Evolutionary conservation across 768 basidiomycete genomes (phyloP).

Genomic region (Serpula lacrymans): DNA sequence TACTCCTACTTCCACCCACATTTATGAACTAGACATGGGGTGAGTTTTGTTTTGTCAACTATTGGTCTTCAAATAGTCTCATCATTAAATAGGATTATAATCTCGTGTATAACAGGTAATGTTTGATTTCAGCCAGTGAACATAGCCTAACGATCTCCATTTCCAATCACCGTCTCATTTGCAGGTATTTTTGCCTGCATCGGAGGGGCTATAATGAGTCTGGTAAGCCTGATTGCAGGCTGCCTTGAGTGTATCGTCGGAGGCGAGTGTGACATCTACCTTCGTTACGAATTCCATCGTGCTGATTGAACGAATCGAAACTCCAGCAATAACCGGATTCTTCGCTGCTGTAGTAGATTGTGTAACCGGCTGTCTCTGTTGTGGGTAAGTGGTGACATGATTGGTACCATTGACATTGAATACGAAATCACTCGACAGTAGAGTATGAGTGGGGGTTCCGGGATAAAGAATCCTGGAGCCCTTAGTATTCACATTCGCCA

Average conservation of each 20-base stretch:
- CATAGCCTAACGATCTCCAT: too few relatives aligned
- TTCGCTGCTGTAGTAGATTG: constrained; percentile 40
- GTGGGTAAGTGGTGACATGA: constrained; percentile 27
- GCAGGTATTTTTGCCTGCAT: constrained; percentile 42
- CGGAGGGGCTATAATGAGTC: constrained; percentile 37
- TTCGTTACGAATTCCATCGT: neutral
- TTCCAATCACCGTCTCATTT: neutral
- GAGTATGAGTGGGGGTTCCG: constrained; percentile 5
- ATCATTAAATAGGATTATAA: neutral
- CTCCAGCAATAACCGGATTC: constrained; percentile 38
- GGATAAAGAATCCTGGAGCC: constrained; percentile 4
- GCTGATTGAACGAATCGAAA: neutral
- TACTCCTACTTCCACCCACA: too few relatives aligned
- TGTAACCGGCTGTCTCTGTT: constrained; percentile 42
- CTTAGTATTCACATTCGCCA: too few relatives aligned
- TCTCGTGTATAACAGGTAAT: constrained; percentile 1
- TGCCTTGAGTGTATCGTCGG: constrained; percentile 47
- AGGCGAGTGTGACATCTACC: constrained; percentile 24
- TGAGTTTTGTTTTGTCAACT: too few relatives aligned
- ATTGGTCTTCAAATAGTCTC: too few relatives aligned
- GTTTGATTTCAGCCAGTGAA: too few relatives aligned
- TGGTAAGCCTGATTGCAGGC: constrained; percentile 37
- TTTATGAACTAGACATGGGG: too few relatives aligned
- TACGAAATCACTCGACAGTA: neutral
- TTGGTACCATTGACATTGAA: neutral